These are phyloP conservation scores for Parathielavia appendiculata DNA, from an alignment of 495 filamentous ascomycete genomes.

Conservation along the genomic window DNA sequence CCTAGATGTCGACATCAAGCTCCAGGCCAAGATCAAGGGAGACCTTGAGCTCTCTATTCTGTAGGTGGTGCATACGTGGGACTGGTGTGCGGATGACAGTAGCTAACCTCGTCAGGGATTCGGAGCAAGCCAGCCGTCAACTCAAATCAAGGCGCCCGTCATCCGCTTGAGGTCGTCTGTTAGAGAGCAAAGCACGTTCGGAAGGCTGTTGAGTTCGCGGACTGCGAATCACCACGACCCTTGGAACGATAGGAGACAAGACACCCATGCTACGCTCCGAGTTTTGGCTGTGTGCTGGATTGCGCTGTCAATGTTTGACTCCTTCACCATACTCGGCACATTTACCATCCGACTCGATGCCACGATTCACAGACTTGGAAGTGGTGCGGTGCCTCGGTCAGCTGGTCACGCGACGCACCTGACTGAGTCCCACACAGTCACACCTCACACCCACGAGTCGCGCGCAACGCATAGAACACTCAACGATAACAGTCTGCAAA, in stretches of 20 bases:
- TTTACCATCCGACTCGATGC: too few species aligned
- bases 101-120: background rate
- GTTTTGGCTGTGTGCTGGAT: too few species aligned
- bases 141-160: background rate
- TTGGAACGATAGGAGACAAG: too few species aligned
- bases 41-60: conserved; percentile 25
- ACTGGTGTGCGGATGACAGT: background rate
- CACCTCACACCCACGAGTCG: conserved; percentile 8
- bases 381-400: conserved; percentile 11
- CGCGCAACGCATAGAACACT: background rate
- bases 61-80: conserved; percentile 10
- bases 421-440: conserved; percentile 12
- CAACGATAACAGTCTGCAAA: background rate
- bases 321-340: too few species aligned
- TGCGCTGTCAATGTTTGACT: too few species aligned
- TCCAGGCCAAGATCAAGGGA: conserved; percentile 30
- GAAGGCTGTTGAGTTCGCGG: too few species aligned
- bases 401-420: conserved; percentile 17
- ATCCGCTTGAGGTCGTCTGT: background rate
- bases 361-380: background rate
- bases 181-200: too few species aligned
- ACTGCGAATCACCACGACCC: too few species aligned
- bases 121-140: background rate
- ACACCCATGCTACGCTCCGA: too few species aligned
- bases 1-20: conserved; percentile 29